These are phyloP conservation scores for Ramichloridium luteum DNA, from an alignment of 2,329 filamentous ascomycete genomes.

Conservation along the genomic window DNA sequence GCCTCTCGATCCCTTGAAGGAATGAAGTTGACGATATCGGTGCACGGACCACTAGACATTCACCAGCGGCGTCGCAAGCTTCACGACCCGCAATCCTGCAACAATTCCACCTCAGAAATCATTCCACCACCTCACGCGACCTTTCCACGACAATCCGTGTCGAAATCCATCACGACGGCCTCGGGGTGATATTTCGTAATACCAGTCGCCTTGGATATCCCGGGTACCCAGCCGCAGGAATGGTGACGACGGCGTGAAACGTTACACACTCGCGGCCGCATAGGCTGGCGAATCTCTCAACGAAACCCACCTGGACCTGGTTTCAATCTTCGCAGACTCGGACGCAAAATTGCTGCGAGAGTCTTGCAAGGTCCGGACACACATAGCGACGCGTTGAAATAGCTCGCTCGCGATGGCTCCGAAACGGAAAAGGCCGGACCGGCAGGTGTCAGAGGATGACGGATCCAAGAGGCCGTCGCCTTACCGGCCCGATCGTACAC, in stretches of 20 bases:
- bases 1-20: too few relatives aligned
- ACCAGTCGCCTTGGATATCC: too few relatives aligned
- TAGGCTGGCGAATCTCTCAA: slow-evolving; percentile 1
- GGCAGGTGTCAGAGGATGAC: slow-evolving; percentile 34
- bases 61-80: background rate
- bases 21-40: too few relatives aligned
- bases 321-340: background rate
- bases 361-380: too few relatives aligned
- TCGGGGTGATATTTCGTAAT: background rate
- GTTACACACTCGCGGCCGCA: background rate
- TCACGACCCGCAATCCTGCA: background rate
- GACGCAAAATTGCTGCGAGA: background rate
- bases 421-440: slow-evolving; percentile 46
- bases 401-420: slow-evolving; percentile 17
- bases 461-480: slow-evolving; percentile 34
- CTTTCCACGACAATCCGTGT: background rate
- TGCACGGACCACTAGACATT: slow-evolving; percentile 1
- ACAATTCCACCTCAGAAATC: background rate
- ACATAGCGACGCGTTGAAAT: background rate
- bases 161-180: background rate
- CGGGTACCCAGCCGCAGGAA: too few relatives aligned
- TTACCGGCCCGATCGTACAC: slow-evolving; percentile 33
- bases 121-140: slow-evolving; percentile 1
- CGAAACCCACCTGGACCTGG: background rate
- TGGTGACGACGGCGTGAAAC: background rate